Evolutionary conservation across 768 basidiomycete species (phyloP).

Genomic region (Mrakia blollopis): DNA sequence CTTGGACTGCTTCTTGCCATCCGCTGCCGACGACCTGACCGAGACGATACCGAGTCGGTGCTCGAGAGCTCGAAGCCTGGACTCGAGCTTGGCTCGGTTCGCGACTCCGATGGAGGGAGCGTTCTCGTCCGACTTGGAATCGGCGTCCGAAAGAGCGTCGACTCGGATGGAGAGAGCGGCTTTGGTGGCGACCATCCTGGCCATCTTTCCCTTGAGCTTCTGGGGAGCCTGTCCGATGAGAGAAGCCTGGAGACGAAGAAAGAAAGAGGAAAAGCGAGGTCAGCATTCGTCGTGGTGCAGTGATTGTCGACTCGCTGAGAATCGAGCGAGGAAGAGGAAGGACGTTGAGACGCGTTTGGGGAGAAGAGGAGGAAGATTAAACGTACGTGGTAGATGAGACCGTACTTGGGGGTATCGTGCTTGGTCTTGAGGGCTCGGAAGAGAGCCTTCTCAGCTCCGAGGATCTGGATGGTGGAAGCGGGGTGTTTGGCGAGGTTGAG

Average conservation of each 20-base stretch:
- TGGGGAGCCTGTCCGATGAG: slow-evolving; percentile 95
- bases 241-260: slow-evolving; percentile 59
- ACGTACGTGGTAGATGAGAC: slow-evolving; percentile 93
- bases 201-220: slow-evolving; percentile 99
- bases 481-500: slow-evolving; percentile 51
- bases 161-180: slow-evolving; percentile 95
- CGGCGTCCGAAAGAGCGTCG: slow-evolving; percentile 87
- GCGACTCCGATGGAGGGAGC: slow-evolving; percentile 87
- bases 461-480: slow-evolving; percentile 51
- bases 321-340: no score
- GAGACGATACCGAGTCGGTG: slow-evolving; percentile 68
- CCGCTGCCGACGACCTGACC: slow-evolving; percentile 60
- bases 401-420: slow-evolving; percentile 71
- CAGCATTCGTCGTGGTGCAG: not conserved
- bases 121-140: slow-evolving; percentile 68
- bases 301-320: no score
- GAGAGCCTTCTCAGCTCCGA: slow-evolving; percentile 51
- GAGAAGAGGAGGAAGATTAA: not conserved
- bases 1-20: slow-evolving; percentile 57
- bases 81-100: slow-evolving; percentile 91
- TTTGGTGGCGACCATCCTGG: slow-evolving; percentile 99
- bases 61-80: slow-evolving; percentile 82
- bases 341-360: no score
- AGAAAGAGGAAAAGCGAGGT: slow-evolving; percentile 22
- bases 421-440: slow-evolving; percentile 52